Evolutionary conservation across 257 asterid genomes (phyloP).

Genomic region (Przewalskia tangutica): DNA sequence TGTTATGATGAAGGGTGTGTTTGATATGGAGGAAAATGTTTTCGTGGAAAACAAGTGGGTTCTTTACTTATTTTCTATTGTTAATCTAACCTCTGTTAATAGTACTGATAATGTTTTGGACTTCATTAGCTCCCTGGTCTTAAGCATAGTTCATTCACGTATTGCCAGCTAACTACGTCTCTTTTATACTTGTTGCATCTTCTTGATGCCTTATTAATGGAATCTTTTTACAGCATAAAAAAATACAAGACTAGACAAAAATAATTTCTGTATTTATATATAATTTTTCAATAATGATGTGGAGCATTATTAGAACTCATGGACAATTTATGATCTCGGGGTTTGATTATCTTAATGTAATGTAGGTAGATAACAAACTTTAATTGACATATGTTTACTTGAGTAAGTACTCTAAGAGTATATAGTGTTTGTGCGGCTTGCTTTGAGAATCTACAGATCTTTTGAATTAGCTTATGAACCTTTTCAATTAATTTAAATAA

Average conservation of each 20-base stretch:
- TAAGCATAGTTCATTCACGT: not conserved
- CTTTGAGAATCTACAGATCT: not conserved
- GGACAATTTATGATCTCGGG: not conserved
- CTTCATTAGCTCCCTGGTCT: not conserved
- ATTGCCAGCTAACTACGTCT: not conserved
- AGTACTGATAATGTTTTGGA: not conserved
- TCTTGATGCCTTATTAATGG: not conserved
- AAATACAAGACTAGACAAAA: not conserved
- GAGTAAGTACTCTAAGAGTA: not conserved
- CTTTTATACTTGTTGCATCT: not conserved
- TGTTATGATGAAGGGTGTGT: no score
- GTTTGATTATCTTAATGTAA: not conserved
- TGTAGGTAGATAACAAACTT: not conserved
- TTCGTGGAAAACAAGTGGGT: no score
- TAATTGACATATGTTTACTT: not conserved
- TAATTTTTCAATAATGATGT: not conserved
- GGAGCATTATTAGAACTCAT: not conserved
- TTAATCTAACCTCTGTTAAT: not conserved
- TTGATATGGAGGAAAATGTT: no score
- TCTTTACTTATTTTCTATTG: no score
- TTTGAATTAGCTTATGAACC: not conserved
- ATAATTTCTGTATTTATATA: not conserved
- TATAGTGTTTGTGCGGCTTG: not conserved
- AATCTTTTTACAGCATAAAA: not conserved
- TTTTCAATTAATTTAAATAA: not conserved